These are phyloP conservation scores for Phytophthora chlamydospora DNA, from an alignment of 352 stramenopile species.

Conservation along the genomic window DNA sequence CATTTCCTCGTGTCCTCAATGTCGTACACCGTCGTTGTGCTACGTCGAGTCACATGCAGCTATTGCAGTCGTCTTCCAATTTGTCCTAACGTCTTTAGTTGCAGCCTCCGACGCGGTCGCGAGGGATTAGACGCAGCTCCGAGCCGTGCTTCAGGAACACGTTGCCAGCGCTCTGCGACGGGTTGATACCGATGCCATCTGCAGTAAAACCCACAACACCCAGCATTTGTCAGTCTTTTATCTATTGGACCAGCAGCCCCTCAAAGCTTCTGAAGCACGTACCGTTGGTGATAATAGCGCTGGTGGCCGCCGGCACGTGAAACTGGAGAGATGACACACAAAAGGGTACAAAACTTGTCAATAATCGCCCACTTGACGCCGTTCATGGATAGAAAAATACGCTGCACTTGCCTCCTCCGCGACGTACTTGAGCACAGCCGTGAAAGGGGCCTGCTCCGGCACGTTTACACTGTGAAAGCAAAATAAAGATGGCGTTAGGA, in stretches of 20 bases:
- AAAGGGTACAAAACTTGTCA: constrained; percentile 16
- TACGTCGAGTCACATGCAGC: constrained; percentile 7
- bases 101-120: constrained; percentile 74
- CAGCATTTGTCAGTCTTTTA: constrained; percentile 10
- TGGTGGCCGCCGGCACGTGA: constrained; percentile 77
- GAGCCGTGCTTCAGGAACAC: constrained; percentile 88
- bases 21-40: not conserved
- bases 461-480: constrained; percentile 63
- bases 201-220: constrained; percentile 10
- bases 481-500: not conserved
- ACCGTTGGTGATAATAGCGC: constrained; percentile 90
- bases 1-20: constrained; percentile 6
- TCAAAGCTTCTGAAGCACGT: constrained; percentile 1
- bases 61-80: not conserved
- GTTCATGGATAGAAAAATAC: not conserved
- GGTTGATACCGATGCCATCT: constrained; percentile 89
- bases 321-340: constrained; percentile 50
- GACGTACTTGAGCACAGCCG: constrained; percentile 85
- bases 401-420: constrained; percentile 65
- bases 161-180: constrained; percentile 79
- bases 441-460: constrained; percentile 84
- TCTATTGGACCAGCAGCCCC: constrained; percentile 3
- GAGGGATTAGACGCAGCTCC: constrained; percentile 83
- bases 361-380: constrained; percentile 6
- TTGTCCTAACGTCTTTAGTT: constrained; percentile 6